Percentiles rank a stretch among this genome's conserved stretches.
Conservation (phyloP, 176 grass and related monocot genomes). For the Eremochloa ophiuroides region DNA sequence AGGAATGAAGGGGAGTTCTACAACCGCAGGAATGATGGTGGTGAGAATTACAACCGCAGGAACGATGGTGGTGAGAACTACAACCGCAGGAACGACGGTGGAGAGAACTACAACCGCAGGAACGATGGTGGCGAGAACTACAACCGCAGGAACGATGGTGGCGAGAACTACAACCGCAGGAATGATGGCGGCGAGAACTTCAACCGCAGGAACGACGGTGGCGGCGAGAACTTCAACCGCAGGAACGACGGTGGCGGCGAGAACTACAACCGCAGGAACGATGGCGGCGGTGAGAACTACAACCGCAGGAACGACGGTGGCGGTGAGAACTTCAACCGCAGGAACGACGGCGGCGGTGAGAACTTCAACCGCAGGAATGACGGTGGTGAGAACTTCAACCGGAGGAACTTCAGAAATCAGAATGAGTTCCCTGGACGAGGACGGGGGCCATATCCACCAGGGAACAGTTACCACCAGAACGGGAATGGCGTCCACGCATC, state of each 20-base stretch:
- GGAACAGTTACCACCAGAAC: slow-evolving; percentile 26
- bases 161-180: background rate
- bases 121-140: background rate
- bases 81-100: background rate
- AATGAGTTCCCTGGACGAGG: slow-evolving; percentile 40
- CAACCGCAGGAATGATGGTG: background rate
- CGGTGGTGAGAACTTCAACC: slow-evolving; percentile 12
- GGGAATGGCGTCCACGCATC: slow-evolving; percentile 25
- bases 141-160: background rate
- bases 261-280: background rate
- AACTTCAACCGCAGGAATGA: background rate
- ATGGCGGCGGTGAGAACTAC: background rate
- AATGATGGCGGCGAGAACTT: background rate
- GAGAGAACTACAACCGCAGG: background rate
- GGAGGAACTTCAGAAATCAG: slow-evolving; percentile 47
- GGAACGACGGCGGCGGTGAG: background rate
- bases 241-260: background rate
- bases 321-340: background rate
- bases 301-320: background rate
- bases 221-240: background rate
- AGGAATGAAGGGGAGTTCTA: slow-evolving; percentile 27
- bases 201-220: background rate
- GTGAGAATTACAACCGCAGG: background rate
- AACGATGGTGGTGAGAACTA: background rate
- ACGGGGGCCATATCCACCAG: slow-evolving; percentile 1